phyloP scores from a whole-genome alignment of 2,329 filamentous ascomycete species.

The Penicillium hesseltinei region DNA sequence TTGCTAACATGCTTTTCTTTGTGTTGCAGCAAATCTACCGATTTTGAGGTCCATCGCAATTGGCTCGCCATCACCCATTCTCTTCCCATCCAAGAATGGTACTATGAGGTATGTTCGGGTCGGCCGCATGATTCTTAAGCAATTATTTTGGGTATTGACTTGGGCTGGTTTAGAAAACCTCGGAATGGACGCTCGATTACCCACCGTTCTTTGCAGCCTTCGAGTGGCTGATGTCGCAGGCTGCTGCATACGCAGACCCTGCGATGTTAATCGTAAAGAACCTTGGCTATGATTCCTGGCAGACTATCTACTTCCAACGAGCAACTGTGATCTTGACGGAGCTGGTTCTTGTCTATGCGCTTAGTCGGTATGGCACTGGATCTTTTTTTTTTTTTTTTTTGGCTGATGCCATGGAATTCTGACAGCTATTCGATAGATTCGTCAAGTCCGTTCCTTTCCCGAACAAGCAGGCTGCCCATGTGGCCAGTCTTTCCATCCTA shows the following conservation, averaged over 20 bases:
- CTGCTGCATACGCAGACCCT: slow-evolving; percentile 73
- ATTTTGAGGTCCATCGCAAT: slow-evolving; percentile 98
- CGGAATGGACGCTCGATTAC: slow-evolving; percentile 99
- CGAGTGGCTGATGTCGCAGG: slow-evolving; percentile 85
- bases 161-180: slow-evolving; percentile 66
- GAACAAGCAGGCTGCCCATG: slow-evolving; percentile 75
- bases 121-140: not conserved
- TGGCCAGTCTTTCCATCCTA: slow-evolving; percentile 81
- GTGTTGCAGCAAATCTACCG: slow-evolving; percentile 80
- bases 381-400: not conserved
- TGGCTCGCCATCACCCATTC: slow-evolving; percentile 96
- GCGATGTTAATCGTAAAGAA: slow-evolving; percentile 79
- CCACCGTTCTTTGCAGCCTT: slow-evolving; percentile 97
- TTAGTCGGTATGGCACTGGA: slow-evolving; percentile 61
- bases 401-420: not conserved
- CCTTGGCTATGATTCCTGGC: slow-evolving; percentile 84
- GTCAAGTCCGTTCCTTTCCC: slow-evolving; percentile 66
- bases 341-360: slow-evolving; percentile 75
- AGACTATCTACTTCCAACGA: slow-evolving; percentile 91
- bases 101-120: slow-evolving; percentile 66
- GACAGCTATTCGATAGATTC: slow-evolving; percentile 53
- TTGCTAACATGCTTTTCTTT: slow-evolving; percentile 3
- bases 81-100: slow-evolving; percentile 84
- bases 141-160: not conserved
- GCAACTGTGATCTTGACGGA: slow-evolving; percentile 84